Base-by-base conservation (phyloP, 257 asterid genomes). In the Catharanthus roseus region DNA sequence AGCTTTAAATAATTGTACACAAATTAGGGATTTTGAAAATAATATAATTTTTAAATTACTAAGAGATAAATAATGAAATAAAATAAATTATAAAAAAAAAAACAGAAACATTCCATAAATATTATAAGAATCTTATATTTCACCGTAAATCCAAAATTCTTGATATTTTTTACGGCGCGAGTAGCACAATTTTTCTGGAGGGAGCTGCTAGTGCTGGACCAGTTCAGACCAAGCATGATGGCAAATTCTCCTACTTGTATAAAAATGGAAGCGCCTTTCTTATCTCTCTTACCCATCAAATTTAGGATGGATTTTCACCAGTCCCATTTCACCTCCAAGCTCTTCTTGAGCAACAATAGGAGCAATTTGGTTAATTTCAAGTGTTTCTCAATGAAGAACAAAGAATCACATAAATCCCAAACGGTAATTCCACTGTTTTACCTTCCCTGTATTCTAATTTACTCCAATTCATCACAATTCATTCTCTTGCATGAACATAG, bases 401-500 rank as follows among this genome's bases (percentile, higher is more conserved):
- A 74, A 45, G 69, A 74, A 31, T 23, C 78, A 8, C 60, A 74
- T 31, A 49, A 67, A 58, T 23, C 74, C 69, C 64, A 68, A 15
- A 23, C 41, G 74, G 78, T 74, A 58, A 15, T 45, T 51, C 60
- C 53, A 33, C 38, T 23, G 23, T n/a, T 29, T 41, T 28, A 24
- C 3, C 8, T 67, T 47, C 18, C 31, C 10, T 44, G 21, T 44
- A 38, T 11, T 1, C 34, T 66, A 10, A 13, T 55, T 1, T 0
- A 26, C 41, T 66, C 28, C 2, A 10, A 21, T 15, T 9, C 31
- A 23, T 4, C 16, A 19, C 9, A 72, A 45, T 23, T 23, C 13
- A 15, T 21, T 26, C 4, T 34, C 55, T 41, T 12, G 11, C 36
- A 26, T 66, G 51, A 53, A 50, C 33, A 21, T 26, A n/a, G 44